These are phyloP conservation scores for Cylindrodendrum hubeiense DNA, from an alignment of 2,329 filamentous ascomycete species.

Conservation along the genomic window DNA sequence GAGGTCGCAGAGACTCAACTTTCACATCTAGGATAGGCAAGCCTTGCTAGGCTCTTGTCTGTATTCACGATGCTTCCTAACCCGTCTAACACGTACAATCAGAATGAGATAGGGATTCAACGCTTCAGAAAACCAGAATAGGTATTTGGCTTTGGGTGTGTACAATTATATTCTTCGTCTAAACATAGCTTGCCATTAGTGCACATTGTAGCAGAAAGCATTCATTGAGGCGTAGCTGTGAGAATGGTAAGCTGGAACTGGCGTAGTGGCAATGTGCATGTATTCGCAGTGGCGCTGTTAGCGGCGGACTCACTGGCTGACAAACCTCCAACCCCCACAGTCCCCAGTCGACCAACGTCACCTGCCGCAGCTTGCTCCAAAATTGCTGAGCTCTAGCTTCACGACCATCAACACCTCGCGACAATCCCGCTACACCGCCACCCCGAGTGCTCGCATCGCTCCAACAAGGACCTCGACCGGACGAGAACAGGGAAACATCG, in stretches of 20 bases:
- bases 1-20: neutral
- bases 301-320: constrained; percentile 23
- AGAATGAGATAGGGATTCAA: too few species aligned
- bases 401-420: constrained; percentile 3
- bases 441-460: neutral
- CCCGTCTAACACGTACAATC: neutral
- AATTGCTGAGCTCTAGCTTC: constrained; percentile 22
- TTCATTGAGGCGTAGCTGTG: neutral
- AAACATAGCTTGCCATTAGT: too few species aligned
- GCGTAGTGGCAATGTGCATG: neutral
- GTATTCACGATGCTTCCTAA: neutral
- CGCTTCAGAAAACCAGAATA: too few species aligned
- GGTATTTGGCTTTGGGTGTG: too few species aligned
- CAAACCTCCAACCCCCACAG: constrained; percentile 25
- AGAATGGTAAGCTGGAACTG: neutral
- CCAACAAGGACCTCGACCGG: neutral
- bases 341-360: constrained; percentile 18
- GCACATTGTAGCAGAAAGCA: neutral
- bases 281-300: constrained; percentile 18
- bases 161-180: too few species aligned
- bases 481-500: neutral
- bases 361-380: constrained; percentile 14
- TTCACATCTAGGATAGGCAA: neutral
- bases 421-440: neutral
- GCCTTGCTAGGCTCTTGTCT: neutral